Percentiles rank a stretch among this genome's conserved stretches.
Conservation (phyloP, 1,139 yeast genomes). For the Dujonia santamariae region DNA sequence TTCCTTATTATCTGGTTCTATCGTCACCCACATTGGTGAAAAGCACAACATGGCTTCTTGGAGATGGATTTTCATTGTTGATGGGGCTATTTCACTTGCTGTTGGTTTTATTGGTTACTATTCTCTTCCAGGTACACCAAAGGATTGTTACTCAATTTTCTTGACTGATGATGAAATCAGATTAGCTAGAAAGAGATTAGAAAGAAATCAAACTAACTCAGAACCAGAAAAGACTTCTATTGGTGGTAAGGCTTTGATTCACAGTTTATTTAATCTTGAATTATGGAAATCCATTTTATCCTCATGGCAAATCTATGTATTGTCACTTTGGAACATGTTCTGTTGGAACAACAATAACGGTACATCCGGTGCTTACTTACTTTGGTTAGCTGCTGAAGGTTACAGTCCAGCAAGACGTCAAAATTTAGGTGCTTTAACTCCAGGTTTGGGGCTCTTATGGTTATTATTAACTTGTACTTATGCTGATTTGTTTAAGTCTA, state of each 20-base stretch:
- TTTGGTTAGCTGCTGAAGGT: slow-evolving; percentile 37
- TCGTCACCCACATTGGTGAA: slow-evolving; percentile 38
- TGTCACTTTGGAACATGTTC: slow-evolving; percentile 52
- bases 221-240: slow-evolving; percentile 15
- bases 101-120: slow-evolving; percentile 63
- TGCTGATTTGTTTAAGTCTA: slow-evolving; percentile 49
- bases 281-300: slow-evolving; percentile 49
- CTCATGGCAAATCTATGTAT: slow-evolving; percentile 55
- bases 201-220: slow-evolving; percentile 23
- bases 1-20: slow-evolving; percentile 63
- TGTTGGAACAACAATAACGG: slow-evolving; percentile 61
- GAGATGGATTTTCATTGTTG: slow-evolving; percentile 75
- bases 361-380: slow-evolving; percentile 48
- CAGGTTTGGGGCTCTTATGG: slow-evolving; percentile 44
- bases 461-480: slow-evolving; percentile 35
- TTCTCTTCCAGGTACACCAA: slow-evolving; percentile 68
- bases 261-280: slow-evolving; percentile 18
- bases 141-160: slow-evolving; percentile 52
- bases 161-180: slow-evolving; percentile 63
- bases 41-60: slow-evolving; percentile 52
- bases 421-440: slow-evolving; percentile 42
- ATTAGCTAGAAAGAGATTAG: slow-evolving; percentile 57
- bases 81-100: slow-evolving; percentile 56
- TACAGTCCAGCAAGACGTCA: slow-evolving; percentile 33
- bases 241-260: slow-evolving; percentile 1